These are phyloP conservation scores for Puccinia polysora DNA, from an alignment of 1,284 basidiomycete genomes.

Conservation along the genomic window DNA sequence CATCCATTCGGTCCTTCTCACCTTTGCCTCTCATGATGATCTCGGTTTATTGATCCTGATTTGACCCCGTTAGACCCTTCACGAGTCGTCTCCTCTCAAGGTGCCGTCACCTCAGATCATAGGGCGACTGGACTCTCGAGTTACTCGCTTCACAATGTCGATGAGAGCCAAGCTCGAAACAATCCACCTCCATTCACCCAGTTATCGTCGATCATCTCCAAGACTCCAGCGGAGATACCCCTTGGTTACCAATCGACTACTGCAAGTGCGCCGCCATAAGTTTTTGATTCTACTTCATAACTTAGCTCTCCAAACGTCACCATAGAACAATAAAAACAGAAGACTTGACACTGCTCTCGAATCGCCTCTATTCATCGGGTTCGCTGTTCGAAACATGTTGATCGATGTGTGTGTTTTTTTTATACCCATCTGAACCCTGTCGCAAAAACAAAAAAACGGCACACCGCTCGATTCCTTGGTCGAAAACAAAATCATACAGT, in stretches of 20 bases:
- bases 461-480: too few species aligned
- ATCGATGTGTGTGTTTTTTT: too few species aligned
- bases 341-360: too few species aligned
- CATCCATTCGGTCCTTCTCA: too few species aligned
- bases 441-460: too few species aligned
- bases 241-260: not conserved
- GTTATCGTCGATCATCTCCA: not conserved
- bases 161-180: not conserved
- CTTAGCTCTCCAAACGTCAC: not conserved
- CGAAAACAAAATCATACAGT: too few species aligned
- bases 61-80: not conserved
- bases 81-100: not conserved
- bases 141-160: too few species aligned
- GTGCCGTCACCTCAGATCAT: not conserved
- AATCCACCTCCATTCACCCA: not conserved
- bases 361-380: not conserved
- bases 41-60: not conserved
- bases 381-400: too few species aligned
- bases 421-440: too few species aligned
- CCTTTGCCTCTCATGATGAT: not conserved
- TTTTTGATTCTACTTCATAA: slow-evolving; percentile 1
- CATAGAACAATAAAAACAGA: too few species aligned
- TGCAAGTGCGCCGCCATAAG: slow-evolving; percentile 22
- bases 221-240: not conserved
- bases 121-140: not conserved